A percentile compares a stretch with the other conserved stretches of the same genome.
Conservation (phyloP, 768 basidiomycete species). For the Coprinopsis strossmayeri region DNA sequence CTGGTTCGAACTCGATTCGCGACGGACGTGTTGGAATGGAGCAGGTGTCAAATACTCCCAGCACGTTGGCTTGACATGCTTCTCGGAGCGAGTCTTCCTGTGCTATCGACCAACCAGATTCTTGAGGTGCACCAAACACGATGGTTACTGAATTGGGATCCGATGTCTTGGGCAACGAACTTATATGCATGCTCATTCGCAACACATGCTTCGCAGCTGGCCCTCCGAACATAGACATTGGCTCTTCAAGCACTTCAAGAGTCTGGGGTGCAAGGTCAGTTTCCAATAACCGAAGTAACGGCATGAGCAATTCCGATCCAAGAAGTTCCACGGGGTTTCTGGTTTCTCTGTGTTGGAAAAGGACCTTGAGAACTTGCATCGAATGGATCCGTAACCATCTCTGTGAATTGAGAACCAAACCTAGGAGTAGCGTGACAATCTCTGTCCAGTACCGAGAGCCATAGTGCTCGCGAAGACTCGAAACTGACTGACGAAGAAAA, state of each 20-base stretch:
- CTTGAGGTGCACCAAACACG: slow-evolving; percentile 76
- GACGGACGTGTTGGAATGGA: slow-evolving; percentile 64
- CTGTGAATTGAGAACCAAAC: slow-evolving; percentile 77
- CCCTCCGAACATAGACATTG: slow-evolving; percentile 71
- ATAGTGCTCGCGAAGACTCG: slow-evolving; percentile 82
- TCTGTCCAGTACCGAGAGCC: slow-evolving; percentile 69
- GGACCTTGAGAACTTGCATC: slow-evolving; percentile 83
- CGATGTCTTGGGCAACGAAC: slow-evolving; percentile 29
- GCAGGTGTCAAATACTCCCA: slow-evolving; percentile 83
- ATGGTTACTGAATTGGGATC: slow-evolving; percentile 53
- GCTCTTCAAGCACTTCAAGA: slow-evolving; percentile 90
- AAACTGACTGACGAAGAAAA: slow-evolving; percentile 84
- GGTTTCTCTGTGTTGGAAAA: slow-evolving; percentile 82
- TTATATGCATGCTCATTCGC: slow-evolving; percentile 81
- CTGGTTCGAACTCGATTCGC: slow-evolving; percentile 67
- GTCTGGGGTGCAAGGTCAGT: slow-evolving; percentile 82
- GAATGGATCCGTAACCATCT: slow-evolving; percentile 76
- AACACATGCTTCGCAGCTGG: slow-evolving; percentile 81
- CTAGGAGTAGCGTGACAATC: slow-evolving; percentile 79
- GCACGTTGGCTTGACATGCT: slow-evolving; percentile 68
- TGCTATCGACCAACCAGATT: slow-evolving; percentile 85
- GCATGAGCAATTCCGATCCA: slow-evolving; percentile 87
- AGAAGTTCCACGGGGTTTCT: slow-evolving; percentile 65
- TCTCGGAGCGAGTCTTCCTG: slow-evolving; percentile 54
- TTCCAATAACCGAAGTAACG: slow-evolving; percentile 80